Evolutionary conservation across 1,284 basidiomycete species (phyloP), one percentile per base, ranked within the genome.

Genomic region (Porogramme epimiltina): DNA sequence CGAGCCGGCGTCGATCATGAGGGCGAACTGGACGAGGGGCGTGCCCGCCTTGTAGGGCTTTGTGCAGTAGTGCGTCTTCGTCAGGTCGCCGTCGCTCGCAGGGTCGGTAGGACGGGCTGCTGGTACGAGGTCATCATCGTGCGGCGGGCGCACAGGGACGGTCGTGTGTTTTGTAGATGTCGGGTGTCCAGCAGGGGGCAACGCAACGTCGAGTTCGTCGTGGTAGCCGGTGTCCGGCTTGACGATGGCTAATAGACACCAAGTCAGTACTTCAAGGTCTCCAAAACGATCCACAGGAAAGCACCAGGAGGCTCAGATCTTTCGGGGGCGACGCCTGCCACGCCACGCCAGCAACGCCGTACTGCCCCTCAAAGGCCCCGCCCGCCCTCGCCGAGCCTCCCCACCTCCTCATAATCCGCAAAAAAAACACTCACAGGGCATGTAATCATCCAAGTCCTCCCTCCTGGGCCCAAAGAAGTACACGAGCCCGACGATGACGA

Each of bases 1-100:
- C 34, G 95, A 98, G 16, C 96, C 97, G 0, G 97, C 96, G 69
- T 99, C 96, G 70, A 99, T 93, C 85, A 98, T 98, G 63, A 99
- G 82, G 0, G 93, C 95, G 69, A 92, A 99, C 70, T 98, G 94
- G 9, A 95, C 89, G 49, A 95, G 74, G 0, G 76, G 77, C 8
- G 70, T 63, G 51, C 69, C 59, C 0, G 80, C 60, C 13, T 73
- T 71, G 67, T 82, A 70, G 0, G 91, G 81, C 0, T 69, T 56
- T 0, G 78, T 77, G 73, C 93, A 95, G 71, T 87, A 71, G 0
- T 82, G 78, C 1, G 88, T 89, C 62, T 78, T 79, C 38, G 75
- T 69, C 1, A 78, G 81, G 69, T 91, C 80, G 3, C 83, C 81
- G 63, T 91, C 86, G 25, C 80, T 78, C 40, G 80, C 81, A 54